Evolutionary conservation across 768 basidiomycete genomes (phyloP).

Genomic region (Suillus cothurnatus): DNA sequence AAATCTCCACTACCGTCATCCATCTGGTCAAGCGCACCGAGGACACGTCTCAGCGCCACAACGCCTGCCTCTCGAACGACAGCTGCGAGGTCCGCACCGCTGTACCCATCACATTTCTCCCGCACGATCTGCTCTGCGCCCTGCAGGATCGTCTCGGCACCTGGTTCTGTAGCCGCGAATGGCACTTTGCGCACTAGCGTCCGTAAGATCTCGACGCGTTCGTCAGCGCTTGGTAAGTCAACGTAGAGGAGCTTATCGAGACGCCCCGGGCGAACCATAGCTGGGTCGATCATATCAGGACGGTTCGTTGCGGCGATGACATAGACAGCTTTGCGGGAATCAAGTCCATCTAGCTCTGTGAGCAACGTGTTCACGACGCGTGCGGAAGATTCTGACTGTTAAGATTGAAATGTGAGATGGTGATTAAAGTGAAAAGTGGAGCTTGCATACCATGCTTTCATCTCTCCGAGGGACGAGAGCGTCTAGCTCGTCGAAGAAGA

Average conservation of each 20-base stretch:
- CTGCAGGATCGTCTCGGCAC: slow-evolving; percentile 18
- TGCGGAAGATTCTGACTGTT: slow-evolving; percentile 88
- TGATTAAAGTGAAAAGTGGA: neutral
- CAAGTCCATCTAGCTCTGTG: slow-evolving; percentile 92
- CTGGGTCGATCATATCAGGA: slow-evolving; percentile 97
- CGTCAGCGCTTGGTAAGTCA: slow-evolving; percentile 73
- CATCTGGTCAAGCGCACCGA: slow-evolving; percentile 70
- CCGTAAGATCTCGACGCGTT: slow-evolving; percentile 82
- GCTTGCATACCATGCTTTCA: slow-evolving; percentile 72
- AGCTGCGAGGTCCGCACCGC: slow-evolving; percentile 89
- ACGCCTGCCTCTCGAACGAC: slow-evolving; percentile 91
- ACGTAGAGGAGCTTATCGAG: slow-evolving; percentile 94
- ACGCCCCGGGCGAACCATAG: slow-evolving; percentile 95
- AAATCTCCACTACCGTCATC: slow-evolving; percentile 30
- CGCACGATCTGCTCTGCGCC: slow-evolving; percentile 51
- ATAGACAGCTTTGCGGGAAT: slow-evolving; percentile 83
- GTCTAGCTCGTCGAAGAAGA: slow-evolving; percentile 95
- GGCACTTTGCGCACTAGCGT: slow-evolving; percentile 78
- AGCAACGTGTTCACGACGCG: slow-evolving; percentile 90
- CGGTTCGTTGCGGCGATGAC: slow-evolving; percentile 95
- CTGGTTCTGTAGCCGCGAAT: slow-evolving; percentile 41
- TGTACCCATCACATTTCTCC: slow-evolving; percentile 80
- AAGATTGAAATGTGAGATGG: neutral
- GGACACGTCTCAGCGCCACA: slow-evolving; percentile 66
- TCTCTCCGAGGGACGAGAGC: slow-evolving; percentile 90